These are phyloP conservation scores for Thielaviopsis ethacetica DNA, from an alignment of 2,329 filamentous ascomycete species.

Conservation along the genomic window DNA sequence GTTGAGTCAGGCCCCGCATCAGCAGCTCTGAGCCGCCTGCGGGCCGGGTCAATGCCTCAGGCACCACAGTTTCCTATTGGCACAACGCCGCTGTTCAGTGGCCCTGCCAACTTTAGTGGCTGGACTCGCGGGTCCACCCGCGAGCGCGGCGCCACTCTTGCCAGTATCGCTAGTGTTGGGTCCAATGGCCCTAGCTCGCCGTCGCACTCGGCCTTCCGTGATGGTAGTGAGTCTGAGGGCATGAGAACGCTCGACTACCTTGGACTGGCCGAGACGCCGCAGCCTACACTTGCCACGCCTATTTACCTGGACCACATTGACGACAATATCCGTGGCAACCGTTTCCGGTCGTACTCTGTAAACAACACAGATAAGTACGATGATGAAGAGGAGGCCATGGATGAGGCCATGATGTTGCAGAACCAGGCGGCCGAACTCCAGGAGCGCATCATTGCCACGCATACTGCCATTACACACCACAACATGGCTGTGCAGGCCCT, in stretches of 20 bases:
- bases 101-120: slow-evolving; percentile 75
- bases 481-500: slow-evolving; percentile 89
- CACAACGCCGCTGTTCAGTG: slow-evolving; percentile 50
- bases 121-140: slow-evolving; percentile 52
- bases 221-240: slow-evolving; percentile 68
- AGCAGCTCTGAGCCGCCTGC: slow-evolving; percentile 58
- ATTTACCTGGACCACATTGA: slow-evolving; percentile 55
- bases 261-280: slow-evolving; percentile 83
- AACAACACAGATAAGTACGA: slow-evolving; percentile 97
- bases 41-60: slow-evolving; percentile 89
- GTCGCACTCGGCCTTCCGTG: slow-evolving; percentile 73
- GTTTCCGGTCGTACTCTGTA: slow-evolving; percentile 93
- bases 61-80: slow-evolving; percentile 46
- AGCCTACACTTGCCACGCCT: slow-evolving; percentile 60
- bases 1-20: slow-evolving; percentile 39
- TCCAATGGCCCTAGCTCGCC: slow-evolving; percentile 86
- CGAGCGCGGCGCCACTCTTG: slow-evolving; percentile 73
- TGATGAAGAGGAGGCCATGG: slow-evolving; percentile 70
- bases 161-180: slow-evolving; percentile 65
- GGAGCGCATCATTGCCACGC: slow-evolving; percentile 45
- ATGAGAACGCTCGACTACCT: slow-evolving; percentile 90
- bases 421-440: slow-evolving; percentile 43
- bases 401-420: slow-evolving; percentile 33
- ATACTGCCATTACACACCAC: slow-evolving; percentile 68
- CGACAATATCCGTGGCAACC: slow-evolving; percentile 62